Percentiles rank a stretch among this genome's conserved stretches.
Evolutionary conservation across 2,329 filamentous ascomycete species (phyloP).

Genomic region (Clarireedia monteithiana): DNA sequence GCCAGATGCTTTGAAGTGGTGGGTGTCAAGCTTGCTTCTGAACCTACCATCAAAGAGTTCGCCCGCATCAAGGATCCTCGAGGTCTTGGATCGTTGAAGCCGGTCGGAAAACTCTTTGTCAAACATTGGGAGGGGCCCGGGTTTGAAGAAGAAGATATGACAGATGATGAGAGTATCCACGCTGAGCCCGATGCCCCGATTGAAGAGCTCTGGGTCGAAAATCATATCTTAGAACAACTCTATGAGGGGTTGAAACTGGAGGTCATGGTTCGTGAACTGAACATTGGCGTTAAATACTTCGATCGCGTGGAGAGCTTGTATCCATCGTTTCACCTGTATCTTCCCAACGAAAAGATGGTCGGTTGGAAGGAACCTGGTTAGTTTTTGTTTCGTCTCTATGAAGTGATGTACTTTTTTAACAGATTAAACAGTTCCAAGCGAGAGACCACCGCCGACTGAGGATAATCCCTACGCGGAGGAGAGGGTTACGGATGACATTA

Average conservation of each 20-base stretch:
- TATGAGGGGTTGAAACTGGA: constrained; percentile 58
- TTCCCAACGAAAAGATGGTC: constrained; percentile 63
- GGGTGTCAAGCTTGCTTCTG: constrained; percentile 38
- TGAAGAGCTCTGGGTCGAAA: constrained; percentile 60
- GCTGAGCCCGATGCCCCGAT: constrained; percentile 30
- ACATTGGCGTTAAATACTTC: constrained; percentile 56
- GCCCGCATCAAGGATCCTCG: constrained; percentile 33
- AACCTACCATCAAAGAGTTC: constrained; percentile 37
- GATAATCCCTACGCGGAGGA: constrained; percentile 27
- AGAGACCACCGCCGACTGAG: constrained; percentile 24
- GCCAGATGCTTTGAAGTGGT: constrained; percentile 55
- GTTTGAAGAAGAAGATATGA: constrained; percentile 19
- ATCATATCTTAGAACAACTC: constrained; percentile 46
- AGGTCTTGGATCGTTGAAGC: constrained; percentile 28
- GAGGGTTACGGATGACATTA: constrained; percentile 10
- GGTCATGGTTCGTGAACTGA: constrained; percentile 46
- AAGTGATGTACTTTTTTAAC: constrained; percentile 1
- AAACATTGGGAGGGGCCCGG: constrained; percentile 35
- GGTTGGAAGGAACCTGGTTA: constrained; percentile 51
- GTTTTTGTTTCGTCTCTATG: not conserved
- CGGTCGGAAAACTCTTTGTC: constrained; percentile 39
- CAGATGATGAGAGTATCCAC: constrained; percentile 20
- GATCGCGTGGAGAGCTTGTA: constrained; percentile 47
- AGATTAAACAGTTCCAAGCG: constrained; percentile 18
- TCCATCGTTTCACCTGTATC: constrained; percentile 55